These are phyloP conservation scores for Secale cereale DNA, from an alignment of 176 grass and related monocot genomes.

Conservation along the genomic window DNA sequence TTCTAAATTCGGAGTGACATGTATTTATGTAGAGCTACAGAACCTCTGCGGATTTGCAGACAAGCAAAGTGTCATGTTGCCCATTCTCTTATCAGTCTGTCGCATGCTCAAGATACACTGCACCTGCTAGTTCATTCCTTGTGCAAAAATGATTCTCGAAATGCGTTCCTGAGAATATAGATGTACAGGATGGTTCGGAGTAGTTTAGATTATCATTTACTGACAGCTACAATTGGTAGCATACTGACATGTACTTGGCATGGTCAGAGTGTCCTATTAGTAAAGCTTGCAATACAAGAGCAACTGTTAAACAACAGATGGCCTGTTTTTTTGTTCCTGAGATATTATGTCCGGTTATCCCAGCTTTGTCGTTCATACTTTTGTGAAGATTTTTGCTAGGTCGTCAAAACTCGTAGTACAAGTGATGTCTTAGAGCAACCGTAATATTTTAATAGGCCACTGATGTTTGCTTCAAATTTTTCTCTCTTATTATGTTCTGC, in stretches of 20 bases:
- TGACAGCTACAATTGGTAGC: constrained; percentile 5
- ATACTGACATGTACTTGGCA: constrained; percentile 22
- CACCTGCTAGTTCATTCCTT: background rate
- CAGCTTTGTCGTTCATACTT: background rate
- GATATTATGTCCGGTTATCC: background rate
- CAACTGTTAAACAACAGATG: background rate
- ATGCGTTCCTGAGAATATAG: constrained; percentile 31
- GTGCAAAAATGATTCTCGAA: constrained; percentile 5
- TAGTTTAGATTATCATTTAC: constrained; percentile 33
- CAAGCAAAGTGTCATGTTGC: background rate
- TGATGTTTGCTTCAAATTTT: background rate
- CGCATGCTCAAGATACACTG: constrained; percentile 10
- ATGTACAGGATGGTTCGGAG: background rate
- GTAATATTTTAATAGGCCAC: background rate
- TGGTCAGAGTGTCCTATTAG: constrained; percentile 7
- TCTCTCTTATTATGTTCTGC: background rate
- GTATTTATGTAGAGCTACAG: background rate
- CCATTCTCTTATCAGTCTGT: constrained; percentile 10
- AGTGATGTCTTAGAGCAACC: background rate
- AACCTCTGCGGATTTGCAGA: background rate
- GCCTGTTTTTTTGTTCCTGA: background rate
- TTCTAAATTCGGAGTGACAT: background rate
- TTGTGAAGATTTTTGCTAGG: background rate
- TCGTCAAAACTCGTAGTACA: background rate
- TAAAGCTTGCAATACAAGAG: background rate